Conservation (phyloP, 371 early-diverging fungal species). For the Gilbertella persicaria region DNA sequence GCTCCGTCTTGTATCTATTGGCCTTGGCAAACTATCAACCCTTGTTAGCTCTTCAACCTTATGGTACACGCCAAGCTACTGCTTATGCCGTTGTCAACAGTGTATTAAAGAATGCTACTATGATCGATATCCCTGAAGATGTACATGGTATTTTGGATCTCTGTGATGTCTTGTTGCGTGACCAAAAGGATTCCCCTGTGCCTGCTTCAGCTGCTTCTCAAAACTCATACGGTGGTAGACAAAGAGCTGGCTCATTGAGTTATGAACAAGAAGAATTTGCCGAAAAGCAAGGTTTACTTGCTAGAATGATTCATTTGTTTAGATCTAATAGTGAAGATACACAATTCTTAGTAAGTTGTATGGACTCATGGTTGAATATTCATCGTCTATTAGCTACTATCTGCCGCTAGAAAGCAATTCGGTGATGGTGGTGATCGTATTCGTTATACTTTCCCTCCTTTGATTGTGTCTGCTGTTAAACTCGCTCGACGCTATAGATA, state of each 20-base stretch:
- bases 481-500: constrained; percentile 64
- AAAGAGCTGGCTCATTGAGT: constrained; percentile 8
- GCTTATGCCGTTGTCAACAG: constrained; percentile 75
- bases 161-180: constrained; percentile 76
- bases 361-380: neutral
- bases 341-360: constrained; percentile 60
- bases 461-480: constrained; percentile 70
- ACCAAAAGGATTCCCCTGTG: constrained; percentile 53
- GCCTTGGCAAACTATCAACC: constrained; percentile 73
- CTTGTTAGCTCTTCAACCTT: constrained; percentile 78
- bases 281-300: constrained; percentile 75
- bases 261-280: constrained; percentile 70
- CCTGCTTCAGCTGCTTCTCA: constrained; percentile 2
- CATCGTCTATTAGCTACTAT: constrained; percentile 56
- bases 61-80: constrained; percentile 73
- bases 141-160: constrained; percentile 83
- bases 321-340: constrained; percentile 62
- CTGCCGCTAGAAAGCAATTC: constrained; percentile 77
- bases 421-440: constrained; percentile 85
- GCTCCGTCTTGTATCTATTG: constrained; percentile 60
- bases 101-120: constrained; percentile 61
- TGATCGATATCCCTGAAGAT: constrained; percentile 72
- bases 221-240: constrained; percentile 14
- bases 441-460: constrained; percentile 84
- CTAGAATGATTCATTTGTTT: constrained; percentile 81